Base-by-base conservation (phyloP, 2,329 filamentous ascomycete species). In the Fusarium cyanostomum region DNA sequence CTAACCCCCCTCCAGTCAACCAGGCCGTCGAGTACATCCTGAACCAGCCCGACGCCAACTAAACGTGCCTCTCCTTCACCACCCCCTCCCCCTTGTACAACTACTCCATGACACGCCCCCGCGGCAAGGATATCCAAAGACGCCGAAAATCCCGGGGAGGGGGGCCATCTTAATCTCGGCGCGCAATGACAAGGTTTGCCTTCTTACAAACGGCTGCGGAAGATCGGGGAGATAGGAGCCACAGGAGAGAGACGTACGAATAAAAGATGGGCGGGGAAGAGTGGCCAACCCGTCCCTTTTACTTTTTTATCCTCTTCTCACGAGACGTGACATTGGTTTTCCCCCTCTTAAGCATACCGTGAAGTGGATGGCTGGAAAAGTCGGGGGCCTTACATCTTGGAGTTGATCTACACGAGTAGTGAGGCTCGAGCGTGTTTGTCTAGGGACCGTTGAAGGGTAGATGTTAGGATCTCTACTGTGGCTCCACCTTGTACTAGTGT, bases 1-100 rank as follows among this genome's bases (percentile, higher is more conserved):
- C 28, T 45, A 35, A 45, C 52, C 9, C 44, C 50, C 24, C 8
- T 21, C 38, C 73, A 97, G 94, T 97, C 73, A 91, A 95, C 80
- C 91, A 97, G 85, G 94, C 94, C 71, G 92, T 97, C 69, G 89
- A 94, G 78, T 97, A 97, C 85, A 97, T 97, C 82, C 79, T 93
- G 75, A 88, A 87, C 80, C 93, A 97, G 84, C 94, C 94, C 74
- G 93, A 97, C 80, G 94, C 93, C 86, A 87, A 86, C 89, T 86
- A 82, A 77, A 71, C 39, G 30, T 44, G 27, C 51, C 46, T 55
- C 38, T 49, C 48, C 49, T 26, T 11, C 44, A 44, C 46, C 46
- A 58, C 43, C 41, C 51, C 55, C 62, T 56, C 52, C 65, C 58
- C 53, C 46, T 67, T 72, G 68, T 72, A 73, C 65, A 70, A 71